A percentile compares a stretch with the other conserved stretches of the same genome.
phyloP scores from a whole-genome alignment of 208 protist genomes.

The Willaertia magna region DNA sequence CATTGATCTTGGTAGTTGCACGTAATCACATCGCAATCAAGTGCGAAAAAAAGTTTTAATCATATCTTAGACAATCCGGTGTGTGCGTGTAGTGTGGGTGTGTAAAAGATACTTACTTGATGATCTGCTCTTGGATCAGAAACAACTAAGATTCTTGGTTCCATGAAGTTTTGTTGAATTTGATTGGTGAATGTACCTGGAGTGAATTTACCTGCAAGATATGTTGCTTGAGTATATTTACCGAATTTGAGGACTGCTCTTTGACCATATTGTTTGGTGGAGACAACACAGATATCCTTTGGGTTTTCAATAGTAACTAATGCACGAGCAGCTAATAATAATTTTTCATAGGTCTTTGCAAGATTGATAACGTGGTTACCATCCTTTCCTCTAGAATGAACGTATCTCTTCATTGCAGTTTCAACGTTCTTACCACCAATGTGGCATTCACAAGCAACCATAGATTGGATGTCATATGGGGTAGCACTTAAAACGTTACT shows the following conservation, averaged over 20 bases:
- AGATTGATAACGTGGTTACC: slow-evolving; percentile 87
- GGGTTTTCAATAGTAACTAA: slow-evolving; percentile 97
- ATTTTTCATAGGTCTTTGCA: slow-evolving; percentile 97
- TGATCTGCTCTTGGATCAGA: slow-evolving; percentile 90
- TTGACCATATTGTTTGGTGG: slow-evolving; percentile 78
- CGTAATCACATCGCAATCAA: too few relatives aligned
- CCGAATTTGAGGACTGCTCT: slow-evolving; percentile 94
- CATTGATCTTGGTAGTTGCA: too few relatives aligned
- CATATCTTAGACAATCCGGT: neutral
- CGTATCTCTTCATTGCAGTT: slow-evolving; percentile 83
- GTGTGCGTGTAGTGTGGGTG: neutral
- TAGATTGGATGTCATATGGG: slow-evolving; percentile 84
- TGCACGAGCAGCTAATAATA: slow-evolving; percentile 92
- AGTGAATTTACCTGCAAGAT: slow-evolving; percentile 84
- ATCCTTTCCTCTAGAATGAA: neutral
- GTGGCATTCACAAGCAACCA: slow-evolving; percentile 90
- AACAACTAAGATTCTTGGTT: slow-evolving; percentile 93
- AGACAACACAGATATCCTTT: slow-evolving; percentile 88
- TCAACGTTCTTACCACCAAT: slow-evolving; percentile 84
- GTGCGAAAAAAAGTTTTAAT: neutral
- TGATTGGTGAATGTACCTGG: slow-evolving; percentile 99
- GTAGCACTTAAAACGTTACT: neutral
- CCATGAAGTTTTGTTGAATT: slow-evolving; percentile 91
- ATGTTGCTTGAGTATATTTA: slow-evolving; percentile 74
- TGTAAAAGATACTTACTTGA: slow-evolving; percentile 59